A percentile compares a stretch with the other conserved stretches of the same genome.
These are phyloP conservation scores for Borealophlyctis nickersoniae DNA, from an alignment of 192 early-diverging fungal genomes.

Conservation along the genomic window DNA sequence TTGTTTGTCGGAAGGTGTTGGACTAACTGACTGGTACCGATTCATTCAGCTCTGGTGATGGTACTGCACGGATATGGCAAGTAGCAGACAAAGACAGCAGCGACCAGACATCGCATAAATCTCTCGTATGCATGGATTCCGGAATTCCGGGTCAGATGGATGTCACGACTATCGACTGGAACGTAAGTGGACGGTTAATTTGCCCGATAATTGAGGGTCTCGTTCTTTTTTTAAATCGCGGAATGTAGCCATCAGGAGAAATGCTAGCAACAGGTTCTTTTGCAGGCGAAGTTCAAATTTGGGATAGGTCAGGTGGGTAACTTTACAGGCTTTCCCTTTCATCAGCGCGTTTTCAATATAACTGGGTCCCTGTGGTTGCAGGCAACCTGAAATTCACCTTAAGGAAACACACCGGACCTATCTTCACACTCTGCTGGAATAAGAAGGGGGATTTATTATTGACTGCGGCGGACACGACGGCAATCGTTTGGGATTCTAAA, in stretches of 20 bases:
- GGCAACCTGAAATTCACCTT: constrained; percentile 61
- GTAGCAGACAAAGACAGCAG: constrained; percentile 35
- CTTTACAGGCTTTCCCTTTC: neutral
- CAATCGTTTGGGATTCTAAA: constrained; percentile 80
- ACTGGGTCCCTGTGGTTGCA: constrained; percentile 23
- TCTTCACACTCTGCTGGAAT: constrained; percentile 87
- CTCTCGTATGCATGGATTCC: too few species aligned
- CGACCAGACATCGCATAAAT: too few species aligned
- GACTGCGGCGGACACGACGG: constrained; percentile 74
- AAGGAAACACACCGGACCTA: constrained; percentile 71
- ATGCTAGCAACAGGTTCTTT: constrained; percentile 82
- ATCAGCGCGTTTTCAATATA: neutral
- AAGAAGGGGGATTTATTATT: constrained; percentile 69
- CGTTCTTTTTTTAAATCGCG: constrained; percentile 13
- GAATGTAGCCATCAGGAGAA: constrained; percentile 64
- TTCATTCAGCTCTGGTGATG: constrained; percentile 38
- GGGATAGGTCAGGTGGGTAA: constrained; percentile 44
- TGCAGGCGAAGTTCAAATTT: constrained; percentile 81
- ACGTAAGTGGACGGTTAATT: constrained; percentile 2
- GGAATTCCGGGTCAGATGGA: too few species aligned
- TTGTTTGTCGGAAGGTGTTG: constrained; percentile 4
- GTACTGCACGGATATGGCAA: constrained; percentile 36
- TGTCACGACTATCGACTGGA: constrained; percentile 21
- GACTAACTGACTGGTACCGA: neutral
- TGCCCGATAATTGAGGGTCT: neutral